phyloP scores from a whole-genome alignment of 495 filamentous ascomycete genomes.

The Hyaloscypha finlandica region DNA sequence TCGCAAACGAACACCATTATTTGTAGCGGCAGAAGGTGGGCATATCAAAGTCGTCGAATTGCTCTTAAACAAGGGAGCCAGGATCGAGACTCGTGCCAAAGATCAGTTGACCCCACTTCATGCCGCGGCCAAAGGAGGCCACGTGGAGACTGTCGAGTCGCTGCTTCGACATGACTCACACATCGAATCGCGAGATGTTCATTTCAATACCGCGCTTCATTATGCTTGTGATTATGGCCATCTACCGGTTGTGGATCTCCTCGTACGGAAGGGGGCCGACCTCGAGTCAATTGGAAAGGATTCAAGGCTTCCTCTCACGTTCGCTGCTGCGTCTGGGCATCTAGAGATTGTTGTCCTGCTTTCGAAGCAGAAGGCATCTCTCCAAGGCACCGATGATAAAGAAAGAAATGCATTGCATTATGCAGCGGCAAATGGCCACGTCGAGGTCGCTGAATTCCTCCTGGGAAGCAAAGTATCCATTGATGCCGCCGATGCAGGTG shows the following conservation, averaged over 20 bases:
- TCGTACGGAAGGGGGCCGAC: slow-evolving; percentile 31
- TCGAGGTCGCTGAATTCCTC: slow-evolving; percentile 42
- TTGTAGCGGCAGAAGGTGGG: slow-evolving; percentile 41
- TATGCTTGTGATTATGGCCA: slow-evolving; percentile 12
- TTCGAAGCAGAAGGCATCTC: slow-evolving; percentile 40
- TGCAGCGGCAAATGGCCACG: slow-evolving; percentile 47
- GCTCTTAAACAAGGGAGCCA: slow-evolving; percentile 28
- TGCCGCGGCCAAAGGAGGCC: slow-evolving; percentile 3
- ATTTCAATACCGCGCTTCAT: slow-evolving; percentile 20
- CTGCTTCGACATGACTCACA: slow-evolving; percentile 9
- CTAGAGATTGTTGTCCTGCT: slow-evolving; percentile 38
- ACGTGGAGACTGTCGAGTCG: not conserved
- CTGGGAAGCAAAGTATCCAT: slow-evolving; percentile 22
- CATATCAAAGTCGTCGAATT: slow-evolving; percentile 35
- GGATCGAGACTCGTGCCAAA: slow-evolving; percentile 30
- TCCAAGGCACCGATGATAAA: slow-evolving; percentile 37
- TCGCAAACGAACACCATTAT: slow-evolving; percentile 40
- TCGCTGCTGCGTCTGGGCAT: slow-evolving; percentile 43
- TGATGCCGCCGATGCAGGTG: slow-evolving; percentile 36
- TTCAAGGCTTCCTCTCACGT: slow-evolving; percentile 45
- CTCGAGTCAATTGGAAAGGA: slow-evolving; percentile 20
- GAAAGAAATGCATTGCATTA: slow-evolving; percentile 33
- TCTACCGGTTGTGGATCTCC: not conserved
- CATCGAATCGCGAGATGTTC: slow-evolving; percentile 3
- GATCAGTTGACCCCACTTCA: slow-evolving; percentile 27